Evolutionary conservation across 2,329 filamentous ascomycete genomes (phyloP).

Genomic region (Epichloe amarillans): DNA sequence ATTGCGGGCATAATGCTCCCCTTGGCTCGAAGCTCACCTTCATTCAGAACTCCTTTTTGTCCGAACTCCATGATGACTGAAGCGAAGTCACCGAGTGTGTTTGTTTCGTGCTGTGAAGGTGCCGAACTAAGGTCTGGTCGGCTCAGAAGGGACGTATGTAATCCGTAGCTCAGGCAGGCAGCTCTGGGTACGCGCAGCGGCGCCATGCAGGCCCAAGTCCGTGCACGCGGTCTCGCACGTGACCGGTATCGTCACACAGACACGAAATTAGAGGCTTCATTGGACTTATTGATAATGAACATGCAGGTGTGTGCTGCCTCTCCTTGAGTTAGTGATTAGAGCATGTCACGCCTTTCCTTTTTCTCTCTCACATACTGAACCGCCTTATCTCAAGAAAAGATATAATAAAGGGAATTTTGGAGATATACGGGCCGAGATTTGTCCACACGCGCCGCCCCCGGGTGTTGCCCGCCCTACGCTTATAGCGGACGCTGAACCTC

Average conservation of each 20-base stretch:
- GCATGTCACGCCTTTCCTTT: too few species aligned
- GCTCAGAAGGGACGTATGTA: conserved; percentile 15
- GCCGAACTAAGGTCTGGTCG: conserved; percentile 7
- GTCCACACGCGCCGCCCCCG: too few species aligned
- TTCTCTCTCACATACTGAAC: too few species aligned
- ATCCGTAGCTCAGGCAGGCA: conserved; percentile 37
- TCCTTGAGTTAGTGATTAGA: too few species aligned
- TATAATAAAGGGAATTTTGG: too few species aligned
- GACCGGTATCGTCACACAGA: conserved; percentile 2
- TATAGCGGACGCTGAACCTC: too few species aligned
- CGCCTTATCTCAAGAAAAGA: too few species aligned
- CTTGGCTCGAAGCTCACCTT: conserved; percentile 32
- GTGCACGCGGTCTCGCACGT: conserved; percentile 12
- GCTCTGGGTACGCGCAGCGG: conserved; percentile 31
- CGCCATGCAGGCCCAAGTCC: conserved; percentile 8
- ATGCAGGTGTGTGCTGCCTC: too few species aligned
- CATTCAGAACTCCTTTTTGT: conserved; percentile 46
- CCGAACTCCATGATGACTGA: conserved; percentile 45
- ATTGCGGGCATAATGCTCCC: neutral
- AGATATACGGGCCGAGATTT: too few species aligned
- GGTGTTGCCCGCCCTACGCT: too few species aligned
- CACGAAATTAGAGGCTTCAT: neutral
- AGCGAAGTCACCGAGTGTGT: too few species aligned
- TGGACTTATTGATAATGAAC: neutral
- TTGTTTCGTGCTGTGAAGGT: too few species aligned